Percentiles rank a stretch among this genome's conserved stretches.
phyloP scores from a whole-genome alignment of 2,329 filamentous ascomycete species.

The Phaeophleospora eucalypticola region DNA sequence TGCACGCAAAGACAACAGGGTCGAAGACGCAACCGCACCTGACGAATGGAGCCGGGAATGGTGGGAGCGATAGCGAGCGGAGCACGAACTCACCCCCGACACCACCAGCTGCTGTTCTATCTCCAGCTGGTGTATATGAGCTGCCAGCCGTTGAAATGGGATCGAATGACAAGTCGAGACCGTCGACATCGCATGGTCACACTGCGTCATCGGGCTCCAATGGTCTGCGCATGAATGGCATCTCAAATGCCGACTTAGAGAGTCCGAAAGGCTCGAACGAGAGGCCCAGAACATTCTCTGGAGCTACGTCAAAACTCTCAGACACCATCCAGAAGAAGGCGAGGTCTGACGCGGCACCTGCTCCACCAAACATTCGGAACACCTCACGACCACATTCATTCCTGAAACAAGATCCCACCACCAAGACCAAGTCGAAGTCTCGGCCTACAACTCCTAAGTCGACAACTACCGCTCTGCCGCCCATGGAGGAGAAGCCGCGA shows the following conservation, averaged over 20 bases:
- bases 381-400: conserved; percentile 13
- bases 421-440: conserved; percentile 1
- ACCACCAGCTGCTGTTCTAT: conserved; percentile 2
- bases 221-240: conserved; percentile 31
- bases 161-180: conserved; percentile 21
- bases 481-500: conserved; percentile 3
- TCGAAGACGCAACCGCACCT: neutral
- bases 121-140: conserved; percentile 24
- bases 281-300: conserved; percentile 28
- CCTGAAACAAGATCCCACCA: conserved; percentile 16
- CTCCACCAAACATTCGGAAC: conserved; percentile 1
- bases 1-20: conserved; percentile 5
- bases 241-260: conserved; percentile 16
- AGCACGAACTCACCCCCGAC: neutral
- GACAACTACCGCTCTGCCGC: neutral
- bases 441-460: conserved; percentile 1
- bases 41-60: neutral
- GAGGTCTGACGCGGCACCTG: neutral
- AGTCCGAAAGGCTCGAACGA: conserved; percentile 14
- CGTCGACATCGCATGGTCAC: conserved; percentile 23
- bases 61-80: neutral
- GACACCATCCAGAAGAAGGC: neutral
- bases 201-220: conserved; percentile 22
- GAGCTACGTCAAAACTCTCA: neutral
- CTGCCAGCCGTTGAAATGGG: conserved; percentile 17